These are phyloP conservation scores for Candida sp. DNA, from an alignment of 1,139 yeast species.

Conservation along the genomic window DNA sequence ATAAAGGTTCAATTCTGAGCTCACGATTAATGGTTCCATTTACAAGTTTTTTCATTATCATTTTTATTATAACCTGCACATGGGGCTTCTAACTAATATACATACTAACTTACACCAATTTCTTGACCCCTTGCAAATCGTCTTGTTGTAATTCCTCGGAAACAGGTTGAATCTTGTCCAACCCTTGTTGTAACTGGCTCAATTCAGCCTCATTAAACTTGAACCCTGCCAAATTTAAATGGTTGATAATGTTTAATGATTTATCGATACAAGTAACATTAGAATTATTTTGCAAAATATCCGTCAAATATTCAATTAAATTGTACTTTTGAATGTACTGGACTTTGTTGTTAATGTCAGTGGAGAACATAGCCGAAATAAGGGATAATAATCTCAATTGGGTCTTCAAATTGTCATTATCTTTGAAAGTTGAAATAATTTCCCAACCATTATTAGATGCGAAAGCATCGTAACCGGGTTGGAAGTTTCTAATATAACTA, in stretches of 20 bases:
- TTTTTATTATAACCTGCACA: too few relatives aligned
- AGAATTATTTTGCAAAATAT: background rate
- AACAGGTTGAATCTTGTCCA: slow-evolving; percentile 37
- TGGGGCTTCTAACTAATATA: too few relatives aligned
- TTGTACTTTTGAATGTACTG: slow-evolving; percentile 38
- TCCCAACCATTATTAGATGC: slow-evolving; percentile 64
- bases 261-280: slow-evolving; percentile 58
- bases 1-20: too few relatives aligned
- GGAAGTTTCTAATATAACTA: slow-evolving; percentile 69
- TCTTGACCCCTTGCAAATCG: slow-evolving; percentile 49
- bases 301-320: slow-evolving; percentile 30
- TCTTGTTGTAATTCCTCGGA: slow-evolving; percentile 51
- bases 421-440: slow-evolving; percentile 15
- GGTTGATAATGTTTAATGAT: slow-evolving; percentile 50
- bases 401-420: slow-evolving; percentile 29
- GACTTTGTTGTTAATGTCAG: slow-evolving; percentile 40
- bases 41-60: too few relatives aligned
- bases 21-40: too few relatives aligned
- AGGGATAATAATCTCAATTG: slow-evolving; percentile 56
- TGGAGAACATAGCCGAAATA: slow-evolving; percentile 56
- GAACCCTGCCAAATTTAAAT: slow-evolving; percentile 43
- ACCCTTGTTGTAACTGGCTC: slow-evolving; percentile 32
- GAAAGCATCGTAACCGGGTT: slow-evolving; percentile 53
- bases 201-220: slow-evolving; percentile 49
- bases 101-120: slow-evolving; percentile 29